These are phyloP conservation scores for Obelidium mucronatum DNA, from an alignment of 192 early-diverging fungal species.

Conservation along the genomic window DNA sequence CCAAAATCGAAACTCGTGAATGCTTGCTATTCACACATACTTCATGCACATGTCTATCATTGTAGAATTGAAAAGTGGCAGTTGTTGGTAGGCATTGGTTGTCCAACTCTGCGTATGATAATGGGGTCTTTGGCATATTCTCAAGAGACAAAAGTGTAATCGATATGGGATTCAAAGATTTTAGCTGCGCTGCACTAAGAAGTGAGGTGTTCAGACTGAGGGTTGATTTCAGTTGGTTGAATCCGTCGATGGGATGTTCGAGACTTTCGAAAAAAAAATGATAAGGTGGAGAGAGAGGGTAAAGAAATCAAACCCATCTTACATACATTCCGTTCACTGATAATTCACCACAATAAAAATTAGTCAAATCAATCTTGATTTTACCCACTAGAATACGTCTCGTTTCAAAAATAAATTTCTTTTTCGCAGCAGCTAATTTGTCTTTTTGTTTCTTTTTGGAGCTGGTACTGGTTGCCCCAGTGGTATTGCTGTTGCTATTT, in stretches of 20 bases:
- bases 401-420: slow-evolving; percentile 15
- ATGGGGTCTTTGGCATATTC: slow-evolving; percentile 23
- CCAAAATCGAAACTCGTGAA: not conserved
- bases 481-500: not conserved
- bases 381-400: slow-evolving; percentile 1
- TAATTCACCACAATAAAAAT: slow-evolving; percentile 16
- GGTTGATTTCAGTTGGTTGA: not conserved
- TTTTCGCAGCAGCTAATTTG: not conserved
- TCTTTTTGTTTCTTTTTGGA: slow-evolving; percentile 23
- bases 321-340: not conserved
- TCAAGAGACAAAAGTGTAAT: slow-evolving; percentile 5
- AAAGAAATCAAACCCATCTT: not conserved
- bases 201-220: slow-evolving; percentile 14
- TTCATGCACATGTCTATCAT: slow-evolving; percentile 11
- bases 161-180: slow-evolving; percentile 3
- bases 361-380: slow-evolving; percentile 19
- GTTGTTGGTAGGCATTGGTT: not conserved
- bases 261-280: not conserved
- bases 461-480: too few relatives aligned
- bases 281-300: not conserved
- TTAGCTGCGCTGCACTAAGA: not conserved
- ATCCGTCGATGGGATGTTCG: slow-evolving; percentile 12
- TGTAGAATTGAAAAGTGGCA: slow-evolving; percentile 16
- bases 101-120: not conserved
- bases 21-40: not conserved